Evolutionary conservation across 129 eudicot species (phyloP).

Genomic region (Pulicaria dysenterica): DNA sequence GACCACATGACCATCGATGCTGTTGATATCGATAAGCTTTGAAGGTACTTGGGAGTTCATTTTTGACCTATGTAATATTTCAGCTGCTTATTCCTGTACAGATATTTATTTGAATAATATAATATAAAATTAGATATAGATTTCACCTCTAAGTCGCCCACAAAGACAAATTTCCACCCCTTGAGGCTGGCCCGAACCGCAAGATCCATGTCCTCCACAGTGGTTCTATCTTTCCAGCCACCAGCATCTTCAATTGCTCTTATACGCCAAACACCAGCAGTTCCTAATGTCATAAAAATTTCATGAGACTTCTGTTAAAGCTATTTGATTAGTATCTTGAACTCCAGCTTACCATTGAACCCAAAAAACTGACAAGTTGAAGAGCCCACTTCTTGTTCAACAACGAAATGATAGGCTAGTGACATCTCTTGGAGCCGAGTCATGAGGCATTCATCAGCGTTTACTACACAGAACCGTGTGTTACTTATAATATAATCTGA

Average conservation of each 20-base stretch:
- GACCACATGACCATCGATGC: slow-evolving; percentile 98
- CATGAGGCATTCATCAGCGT: slow-evolving; percentile 82
- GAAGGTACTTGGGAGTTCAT: slow-evolving; percentile 86
- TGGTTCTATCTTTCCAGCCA: slow-evolving; percentile 93
- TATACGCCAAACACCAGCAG: slow-evolving; percentile 88
- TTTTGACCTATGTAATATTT: slow-evolving; percentile 55
- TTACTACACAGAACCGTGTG: slow-evolving; percentile 42
- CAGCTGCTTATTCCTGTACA: slow-evolving; percentile 20
- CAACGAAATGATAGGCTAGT: slow-evolving; percentile 73
- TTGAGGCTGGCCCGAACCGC: slow-evolving; percentile 79
- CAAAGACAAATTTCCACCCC: slow-evolving; percentile 84
- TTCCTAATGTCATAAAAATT: slow-evolving; percentile 46
- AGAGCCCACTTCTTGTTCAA: slow-evolving; percentile 93
- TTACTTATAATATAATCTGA: slow-evolving; percentile 6
- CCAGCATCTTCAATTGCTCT: slow-evolving; percentile 80
- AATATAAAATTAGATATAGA: not conserved
- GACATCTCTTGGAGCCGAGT: slow-evolving; percentile 92
- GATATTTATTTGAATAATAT: not conserved
- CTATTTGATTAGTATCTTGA: not conserved
- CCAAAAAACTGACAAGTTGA: slow-evolving; percentile 81
- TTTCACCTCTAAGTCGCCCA: slow-evolving; percentile 67
- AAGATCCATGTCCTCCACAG: slow-evolving; percentile 92
- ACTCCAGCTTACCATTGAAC: slow-evolving; percentile 60
- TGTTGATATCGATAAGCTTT: slow-evolving; percentile 84
- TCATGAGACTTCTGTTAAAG: not conserved